Conservation (phyloP, 345 rosid species). For the Camelina laxa region DNA sequence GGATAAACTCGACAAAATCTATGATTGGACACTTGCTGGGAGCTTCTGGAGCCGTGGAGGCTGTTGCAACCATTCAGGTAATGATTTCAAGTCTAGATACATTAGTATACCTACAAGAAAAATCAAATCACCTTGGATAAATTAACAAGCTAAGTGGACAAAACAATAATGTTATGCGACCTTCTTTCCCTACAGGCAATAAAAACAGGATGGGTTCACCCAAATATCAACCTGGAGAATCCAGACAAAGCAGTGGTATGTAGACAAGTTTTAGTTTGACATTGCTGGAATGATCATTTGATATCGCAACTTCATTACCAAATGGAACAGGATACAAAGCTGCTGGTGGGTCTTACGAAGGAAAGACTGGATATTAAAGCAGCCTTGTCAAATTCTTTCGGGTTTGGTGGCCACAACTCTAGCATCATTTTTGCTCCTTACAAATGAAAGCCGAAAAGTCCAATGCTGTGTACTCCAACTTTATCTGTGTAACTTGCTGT, state of each 20-base stretch:
- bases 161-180: slow-evolving; percentile 6
- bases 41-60: slow-evolving; percentile 95
- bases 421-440: slow-evolving; percentile 84
- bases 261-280: slow-evolving; percentile 3
- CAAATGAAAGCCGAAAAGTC: slow-evolving; percentile 50
- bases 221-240: slow-evolving; percentile 83
- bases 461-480: slow-evolving; percentile 18
- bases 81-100: slow-evolving; percentile 1
- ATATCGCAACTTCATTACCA: neutral
- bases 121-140: neutral
- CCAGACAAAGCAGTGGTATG: slow-evolving; percentile 84
- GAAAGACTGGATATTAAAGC: slow-evolving; percentile 80
- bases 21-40: slow-evolving; percentile 95
- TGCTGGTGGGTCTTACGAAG: slow-evolving; percentile 82
- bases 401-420: slow-evolving; percentile 95
- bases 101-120: slow-evolving; percentile 1
- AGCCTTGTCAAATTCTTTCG: slow-evolving; percentile 88
- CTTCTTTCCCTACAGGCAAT: slow-evolving; percentile 61
- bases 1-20: slow-evolving; percentile 86
- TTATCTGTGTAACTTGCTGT: slow-evolving; percentile 36
- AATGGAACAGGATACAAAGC: slow-evolving; percentile 58
- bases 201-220: slow-evolving; percentile 94
- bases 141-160: neutral
- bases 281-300: neutral
- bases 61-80: slow-evolving; percentile 86